Evolutionary conservation across 805 yeast species (phyloP).

Genomic region (Blastobotrys mokoenaii): DNA sequence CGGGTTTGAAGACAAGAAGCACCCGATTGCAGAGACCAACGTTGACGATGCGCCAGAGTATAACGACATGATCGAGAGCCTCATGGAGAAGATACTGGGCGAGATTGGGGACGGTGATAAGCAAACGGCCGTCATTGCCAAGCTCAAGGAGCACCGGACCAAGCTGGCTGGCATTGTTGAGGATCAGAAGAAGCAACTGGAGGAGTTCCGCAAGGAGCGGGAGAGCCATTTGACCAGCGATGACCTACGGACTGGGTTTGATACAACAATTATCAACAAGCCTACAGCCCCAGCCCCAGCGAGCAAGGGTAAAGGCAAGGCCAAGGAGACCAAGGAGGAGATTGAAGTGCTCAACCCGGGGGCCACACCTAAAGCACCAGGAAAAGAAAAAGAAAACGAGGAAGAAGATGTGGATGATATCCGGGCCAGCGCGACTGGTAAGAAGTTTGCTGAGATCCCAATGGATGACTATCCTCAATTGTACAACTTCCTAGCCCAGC

Average conservation of each 20-base stretch:
- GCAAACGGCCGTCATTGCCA: conserved; percentile 28
- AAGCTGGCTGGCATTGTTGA: conserved; percentile 61
- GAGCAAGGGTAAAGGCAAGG: conserved; percentile 24
- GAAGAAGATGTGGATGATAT: conserved; percentile 16
- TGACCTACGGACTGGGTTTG: conserved; percentile 88
- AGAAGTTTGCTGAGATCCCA: conserved; percentile 50
- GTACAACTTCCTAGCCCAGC: conserved; percentile 41
- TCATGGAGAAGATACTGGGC: conserved; percentile 62
- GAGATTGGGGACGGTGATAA: conserved; percentile 38
- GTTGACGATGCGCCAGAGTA: conserved; percentile 41
- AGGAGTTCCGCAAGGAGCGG: conserved; percentile 61
- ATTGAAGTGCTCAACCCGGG: conserved; percentile 16
- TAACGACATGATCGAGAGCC: conserved; percentile 87
- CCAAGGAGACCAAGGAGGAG: not conserved
- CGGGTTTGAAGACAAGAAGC: conserved; percentile 21
- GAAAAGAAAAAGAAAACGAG: conserved; percentile 8
- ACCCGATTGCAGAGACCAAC: conserved; percentile 10
- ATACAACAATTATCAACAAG: conserved; percentile 71
- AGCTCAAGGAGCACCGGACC: conserved; percentile 49
- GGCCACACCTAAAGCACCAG: not conserved
- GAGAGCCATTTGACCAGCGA: conserved; percentile 74
- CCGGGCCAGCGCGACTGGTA: too few relatives aligned
- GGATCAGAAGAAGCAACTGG: conserved; percentile 59
- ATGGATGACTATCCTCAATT: conserved; percentile 40
- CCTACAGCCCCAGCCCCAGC: conserved; percentile 25